Base-by-base conservation (phyloP, 2,329 filamentous ascomycete species). In the Penicillium verrucosum region DNA sequence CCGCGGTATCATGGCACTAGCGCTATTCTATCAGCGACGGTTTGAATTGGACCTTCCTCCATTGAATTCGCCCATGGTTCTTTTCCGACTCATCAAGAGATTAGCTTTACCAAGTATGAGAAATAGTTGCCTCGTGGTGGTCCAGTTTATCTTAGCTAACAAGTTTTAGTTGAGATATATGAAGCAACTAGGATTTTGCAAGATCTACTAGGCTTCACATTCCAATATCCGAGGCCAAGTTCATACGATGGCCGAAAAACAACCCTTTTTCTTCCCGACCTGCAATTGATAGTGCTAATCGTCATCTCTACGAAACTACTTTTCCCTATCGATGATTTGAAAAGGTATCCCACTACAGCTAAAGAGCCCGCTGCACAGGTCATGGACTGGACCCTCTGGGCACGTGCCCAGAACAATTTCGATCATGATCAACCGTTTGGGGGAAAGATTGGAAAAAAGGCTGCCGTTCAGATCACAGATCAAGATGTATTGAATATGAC, bases 271-370 rank as follows among this genome's bases (percentile, higher is more conserved):
- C 82, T 88, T 60, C 91, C 94, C 0, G 94, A 97, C 67, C 78
- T 89, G 6, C 83, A 89, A 42, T 76, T 97, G 1, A 79, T 91
- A 54, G 81, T 86, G 4, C 77, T 90, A 4, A 72, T 96, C 4
- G 78, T 96, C 2, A 80, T 96, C 14, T 85, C 89, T 4, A 85
- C 88, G 4, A 97, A 97, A 66, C 72, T 96, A 2, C 79, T 89
- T 21, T 92, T 90, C 65, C 90, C 93, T 0, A 85, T 96, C 43
- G 85, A 90, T 65, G 76, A 78, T 23, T 66, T 80, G 12, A 71
- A 78, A 51, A 78, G 86, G 41, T 77, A 79, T 62, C 82, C 81
- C 8, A 72, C 68, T 36, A 79, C 77, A 18, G 62, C 76, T 14
- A 75, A 77, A 10, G 87, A 90, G 56, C 82, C 85, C 1, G 79